These are phyloP conservation scores for Fonsecaea pedrosoi DNA, from an alignment of 2,329 filamentous ascomycete species.

Conservation along the genomic window DNA sequence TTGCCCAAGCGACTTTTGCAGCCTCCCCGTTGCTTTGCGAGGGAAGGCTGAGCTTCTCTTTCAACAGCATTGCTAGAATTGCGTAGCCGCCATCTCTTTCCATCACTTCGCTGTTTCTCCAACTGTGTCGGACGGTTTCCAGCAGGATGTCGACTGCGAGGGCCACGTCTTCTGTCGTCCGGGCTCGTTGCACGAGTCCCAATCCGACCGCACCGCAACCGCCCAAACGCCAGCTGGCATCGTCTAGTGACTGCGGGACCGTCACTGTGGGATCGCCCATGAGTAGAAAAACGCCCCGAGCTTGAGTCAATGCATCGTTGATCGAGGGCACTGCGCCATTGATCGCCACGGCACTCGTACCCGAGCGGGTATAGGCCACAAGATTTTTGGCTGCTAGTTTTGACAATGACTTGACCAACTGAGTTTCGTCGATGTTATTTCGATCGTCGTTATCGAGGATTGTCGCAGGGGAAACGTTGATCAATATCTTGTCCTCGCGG, in stretches of 20 bases:
- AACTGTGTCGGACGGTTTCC: conserved; percentile 84
- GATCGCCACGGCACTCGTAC: conserved; percentile 79
- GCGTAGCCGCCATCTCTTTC: conserved; percentile 94
- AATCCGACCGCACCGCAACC: conserved; percentile 86
- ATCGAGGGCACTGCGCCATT: conserved; percentile 88
- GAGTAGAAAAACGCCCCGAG: conserved; percentile 80
- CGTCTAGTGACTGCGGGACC: conserved; percentile 83
- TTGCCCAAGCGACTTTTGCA: conserved; percentile 28
- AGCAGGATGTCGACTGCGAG: conserved; percentile 84
- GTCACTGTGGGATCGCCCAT: conserved; percentile 82
- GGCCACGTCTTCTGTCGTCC: conserved; percentile 72
- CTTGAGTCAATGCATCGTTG: conserved; percentile 82
- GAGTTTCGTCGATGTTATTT: conserved; percentile 73
- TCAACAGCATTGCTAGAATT: conserved; percentile 80
- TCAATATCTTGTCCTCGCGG: conserved; percentile 78
- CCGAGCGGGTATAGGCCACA: conserved; percentile 72
- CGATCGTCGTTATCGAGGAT: conserved; percentile 82
- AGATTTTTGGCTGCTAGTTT: conserved; percentile 72
- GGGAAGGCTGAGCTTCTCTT: conserved; percentile 70
- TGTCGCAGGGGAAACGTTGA: conserved; percentile 81
- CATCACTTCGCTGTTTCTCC: conserved; percentile 98
- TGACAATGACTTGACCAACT: conserved; percentile 77
- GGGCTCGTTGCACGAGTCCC: conserved; percentile 80
- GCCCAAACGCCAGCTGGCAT: conserved; percentile 90
- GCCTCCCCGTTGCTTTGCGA: conserved; percentile 28